Evolutionary conservation across 495 filamentous ascomycete genomes (phyloP).

Genomic region (Lasiosphaeris hirsuta): DNA sequence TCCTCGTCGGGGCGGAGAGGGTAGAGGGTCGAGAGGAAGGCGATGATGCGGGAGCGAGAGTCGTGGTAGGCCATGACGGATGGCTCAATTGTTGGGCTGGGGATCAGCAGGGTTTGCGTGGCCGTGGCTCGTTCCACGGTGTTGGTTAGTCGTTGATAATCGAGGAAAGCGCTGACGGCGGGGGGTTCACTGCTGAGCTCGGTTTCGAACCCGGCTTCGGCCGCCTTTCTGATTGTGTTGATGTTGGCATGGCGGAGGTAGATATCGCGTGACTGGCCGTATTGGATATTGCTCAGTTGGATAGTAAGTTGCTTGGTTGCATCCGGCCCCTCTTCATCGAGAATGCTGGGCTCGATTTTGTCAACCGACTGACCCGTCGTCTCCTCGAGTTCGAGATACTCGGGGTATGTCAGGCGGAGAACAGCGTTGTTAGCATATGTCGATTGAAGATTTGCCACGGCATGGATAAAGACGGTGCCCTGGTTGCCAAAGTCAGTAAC

Average conservation of each 20-base stretch:
- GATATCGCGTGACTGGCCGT: constrained; percentile 47
- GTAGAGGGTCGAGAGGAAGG: constrained; percentile 36
- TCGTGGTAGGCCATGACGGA: constrained; percentile 38
- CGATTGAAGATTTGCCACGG: constrained; percentile 45
- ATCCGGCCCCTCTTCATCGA: constrained; percentile 6
- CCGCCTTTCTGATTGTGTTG: background rate
- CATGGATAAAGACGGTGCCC: constrained; percentile 46
- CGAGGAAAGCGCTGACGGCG: constrained; percentile 28
- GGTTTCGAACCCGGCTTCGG: background rate
- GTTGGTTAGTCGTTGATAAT: constrained; percentile 27
- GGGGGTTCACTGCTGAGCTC: constrained; percentile 8
- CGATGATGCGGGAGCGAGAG: constrained; percentile 39
- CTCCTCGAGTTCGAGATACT: constrained; percentile 27
- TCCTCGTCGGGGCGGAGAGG: constrained; percentile 24
- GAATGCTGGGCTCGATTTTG: constrained; percentile 16
- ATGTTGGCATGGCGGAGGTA: constrained; percentile 26
- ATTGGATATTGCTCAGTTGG: constrained; percentile 40
- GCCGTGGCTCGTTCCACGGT: background rate
- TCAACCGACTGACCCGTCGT: constrained; percentile 35
- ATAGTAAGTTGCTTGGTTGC: constrained; percentile 26
- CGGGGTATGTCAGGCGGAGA: constrained; percentile 33
- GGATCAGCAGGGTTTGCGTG: constrained; percentile 10
- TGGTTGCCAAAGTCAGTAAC: constrained; percentile 1
- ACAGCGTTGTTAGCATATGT: constrained; percentile 38
- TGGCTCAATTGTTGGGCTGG: constrained; percentile 10